These are phyloP conservation scores for Lentinus brumalis DNA, from an alignment of 768 basidiomycete genomes.

Conservation along the genomic window DNA sequence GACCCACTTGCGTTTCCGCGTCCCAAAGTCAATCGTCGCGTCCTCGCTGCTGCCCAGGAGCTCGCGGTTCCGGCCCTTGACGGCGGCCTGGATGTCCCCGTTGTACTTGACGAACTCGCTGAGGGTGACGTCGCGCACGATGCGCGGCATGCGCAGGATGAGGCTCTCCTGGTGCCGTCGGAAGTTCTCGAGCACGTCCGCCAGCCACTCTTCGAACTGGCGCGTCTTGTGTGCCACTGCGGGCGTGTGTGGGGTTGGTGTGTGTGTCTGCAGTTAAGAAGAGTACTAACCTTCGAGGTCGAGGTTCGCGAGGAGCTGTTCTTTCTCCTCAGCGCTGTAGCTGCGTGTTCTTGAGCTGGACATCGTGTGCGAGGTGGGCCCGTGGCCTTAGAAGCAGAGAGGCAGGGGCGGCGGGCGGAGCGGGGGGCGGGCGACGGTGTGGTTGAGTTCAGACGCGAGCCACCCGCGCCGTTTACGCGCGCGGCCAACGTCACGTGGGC, in stretches of 20 bases:
- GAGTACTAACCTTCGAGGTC: constrained; percentile 69
- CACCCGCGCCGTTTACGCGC: constrained; percentile 6
- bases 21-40: constrained; percentile 61
- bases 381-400: not conserved
- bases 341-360: constrained; percentile 27
- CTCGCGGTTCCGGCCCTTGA: constrained; percentile 70
- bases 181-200: constrained; percentile 73
- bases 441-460: constrained; percentile 4
- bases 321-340: constrained; percentile 69
- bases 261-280: constrained; percentile 1
- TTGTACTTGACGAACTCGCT: constrained; percentile 80
- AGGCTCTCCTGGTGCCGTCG: constrained; percentile 74
- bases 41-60: constrained; percentile 51
- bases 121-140: constrained; percentile 71
- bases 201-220: constrained; percentile 76
- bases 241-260: not conserved
- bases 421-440: constrained; percentile 6
- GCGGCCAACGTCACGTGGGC: constrained; percentile 12
- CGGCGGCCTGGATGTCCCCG: constrained; percentile 71
- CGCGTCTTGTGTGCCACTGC: constrained; percentile 73
- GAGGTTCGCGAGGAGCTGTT: constrained; percentile 73
- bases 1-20: constrained; percentile 78
- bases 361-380: not conserved
- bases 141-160: constrained; percentile 72
- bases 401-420: not conserved